These are phyloP conservation scores for Cryptosporidium sp. DNA, from an alignment of 169 alveolate species.

Conservation along the genomic window DNA sequence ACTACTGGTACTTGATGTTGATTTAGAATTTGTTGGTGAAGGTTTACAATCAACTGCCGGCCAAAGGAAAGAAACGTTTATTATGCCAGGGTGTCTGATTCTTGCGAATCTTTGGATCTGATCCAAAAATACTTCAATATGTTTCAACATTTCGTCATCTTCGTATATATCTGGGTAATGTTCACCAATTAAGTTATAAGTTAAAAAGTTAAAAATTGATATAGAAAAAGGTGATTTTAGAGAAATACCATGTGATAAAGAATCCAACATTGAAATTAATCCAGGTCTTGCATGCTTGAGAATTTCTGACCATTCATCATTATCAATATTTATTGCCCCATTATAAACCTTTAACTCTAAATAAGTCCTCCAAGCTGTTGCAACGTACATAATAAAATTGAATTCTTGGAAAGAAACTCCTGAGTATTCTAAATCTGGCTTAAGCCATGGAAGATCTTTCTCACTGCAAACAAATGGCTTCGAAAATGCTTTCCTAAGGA, in stretches of 20 bases:
- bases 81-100: constrained; percentile 13
- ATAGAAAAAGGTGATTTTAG: neutral
- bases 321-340: neutral
- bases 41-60: constrained; percentile 29
- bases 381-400: constrained; percentile 23
- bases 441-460: constrained; percentile 26
- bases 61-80: constrained; percentile 2
- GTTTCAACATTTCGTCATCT: neutral
- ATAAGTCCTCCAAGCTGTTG: constrained; percentile 5
- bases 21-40: neutral
- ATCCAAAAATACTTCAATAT: neutral
- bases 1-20: no score
- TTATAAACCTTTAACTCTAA: neutral
- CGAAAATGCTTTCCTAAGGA: neutral
- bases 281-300: neutral
- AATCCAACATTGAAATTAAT: neutral
- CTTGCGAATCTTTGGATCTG: constrained; percentile 12
- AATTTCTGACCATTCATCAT: neutral
- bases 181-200: neutral
- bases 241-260: neutral
- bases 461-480: constrained; percentile 39
- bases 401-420: constrained; percentile 24
- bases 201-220: neutral
- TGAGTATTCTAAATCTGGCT: neutral
- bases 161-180: neutral